Conservation (phyloP, 106 monocot species). For the Narthecium ossifragum region DNA sequence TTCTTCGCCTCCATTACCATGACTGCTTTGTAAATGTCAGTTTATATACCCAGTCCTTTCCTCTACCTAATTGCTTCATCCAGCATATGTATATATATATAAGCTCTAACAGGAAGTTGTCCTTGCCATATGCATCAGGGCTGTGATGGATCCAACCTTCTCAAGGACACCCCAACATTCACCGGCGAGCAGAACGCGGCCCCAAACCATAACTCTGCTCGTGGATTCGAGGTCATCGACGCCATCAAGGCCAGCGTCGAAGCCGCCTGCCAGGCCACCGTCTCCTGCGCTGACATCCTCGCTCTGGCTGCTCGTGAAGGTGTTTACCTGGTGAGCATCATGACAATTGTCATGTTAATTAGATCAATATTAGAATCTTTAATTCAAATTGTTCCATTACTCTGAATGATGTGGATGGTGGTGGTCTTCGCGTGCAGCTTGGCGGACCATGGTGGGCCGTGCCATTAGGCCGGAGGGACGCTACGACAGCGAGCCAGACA, state of each 20-base stretch:
- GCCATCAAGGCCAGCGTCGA: slow-evolving; percentile 38
- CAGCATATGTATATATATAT: not conserved
- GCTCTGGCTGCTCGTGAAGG: slow-evolving; percentile 44
- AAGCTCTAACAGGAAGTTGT: not conserved
- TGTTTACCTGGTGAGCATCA: slow-evolving; percentile 15
- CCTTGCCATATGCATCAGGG: slow-evolving; percentile 8
- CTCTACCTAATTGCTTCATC: not conserved
- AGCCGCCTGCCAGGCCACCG: slow-evolving; percentile 22
- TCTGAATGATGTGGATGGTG: too few relatives aligned
- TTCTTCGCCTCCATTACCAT: slow-evolving; percentile 46
- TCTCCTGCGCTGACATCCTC: slow-evolving; percentile 53
- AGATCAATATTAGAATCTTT: not conserved
- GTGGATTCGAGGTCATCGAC: slow-evolving; percentile 55
- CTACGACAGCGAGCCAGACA: slow-evolving; percentile 27
- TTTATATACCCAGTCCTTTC: not conserved
- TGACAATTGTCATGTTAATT: not conserved
- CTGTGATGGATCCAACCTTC: slow-evolving; percentile 34
- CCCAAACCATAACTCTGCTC: slow-evolving; percentile 35
- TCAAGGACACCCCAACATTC: slow-evolving; percentile 40
- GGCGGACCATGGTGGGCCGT: slow-evolving; percentile 31
- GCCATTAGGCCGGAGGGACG: slow-evolving; percentile 26
- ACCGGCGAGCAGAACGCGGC: slow-evolving; percentile 35
- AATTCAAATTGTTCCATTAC: not conserved
- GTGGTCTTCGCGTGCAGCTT: slow-evolving; percentile 10
- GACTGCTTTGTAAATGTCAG: slow-evolving; percentile 50